Percentiles rank a stretch among this genome's conserved stretches.
Evolutionary conservation across 331 rosid genomes (phyloP).

Genomic region (Stylosanthes scabra): DNA sequence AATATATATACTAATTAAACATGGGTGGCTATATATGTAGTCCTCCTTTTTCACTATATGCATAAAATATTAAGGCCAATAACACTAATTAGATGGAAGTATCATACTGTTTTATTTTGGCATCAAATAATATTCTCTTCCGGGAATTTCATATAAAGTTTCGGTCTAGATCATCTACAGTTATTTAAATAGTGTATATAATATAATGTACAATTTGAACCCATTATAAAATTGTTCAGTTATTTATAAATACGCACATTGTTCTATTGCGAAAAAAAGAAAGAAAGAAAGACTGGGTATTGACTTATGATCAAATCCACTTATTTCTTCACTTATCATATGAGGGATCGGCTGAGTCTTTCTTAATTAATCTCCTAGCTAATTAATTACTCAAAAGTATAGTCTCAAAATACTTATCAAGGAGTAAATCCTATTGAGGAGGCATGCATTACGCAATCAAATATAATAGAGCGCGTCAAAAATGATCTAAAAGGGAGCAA

Average conservation of each 20-base stretch:
- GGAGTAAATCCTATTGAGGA: slow-evolving; percentile 40
- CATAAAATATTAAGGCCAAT: slow-evolving; percentile 27
- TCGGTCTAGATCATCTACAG: too few species aligned
- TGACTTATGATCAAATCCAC: slow-evolving; percentile 35
- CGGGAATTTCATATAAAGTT: slow-evolving; percentile 27
- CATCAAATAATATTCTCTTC: slow-evolving; percentile 58
- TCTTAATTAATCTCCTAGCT: slow-evolving; percentile 21
- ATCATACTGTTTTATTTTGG: slow-evolving; percentile 44
- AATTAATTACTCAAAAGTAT: slow-evolving; percentile 29
- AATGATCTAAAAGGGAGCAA: slow-evolving; percentile 12
- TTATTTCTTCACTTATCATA: slow-evolving; percentile 20
- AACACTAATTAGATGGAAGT: slow-evolving; percentile 33
- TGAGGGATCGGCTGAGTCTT: not conserved
- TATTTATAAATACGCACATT: not conserved
- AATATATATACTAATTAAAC: not conserved
- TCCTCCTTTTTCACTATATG: not conserved
- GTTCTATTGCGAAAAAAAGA: not conserved
- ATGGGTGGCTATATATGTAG: not conserved
- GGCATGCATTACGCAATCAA: slow-evolving; percentile 50
- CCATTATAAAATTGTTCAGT: not conserved
- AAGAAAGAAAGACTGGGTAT: not conserved
- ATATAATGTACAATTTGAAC: not conserved
- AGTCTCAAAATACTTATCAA: slow-evolving; percentile 47
- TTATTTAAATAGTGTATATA: not conserved
- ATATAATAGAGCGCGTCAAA: slow-evolving; percentile 25